Base-by-base conservation (phyloP, 2,329 filamentous ascomycete genomes). In the Chaetoscypha palmicola region DNA sequence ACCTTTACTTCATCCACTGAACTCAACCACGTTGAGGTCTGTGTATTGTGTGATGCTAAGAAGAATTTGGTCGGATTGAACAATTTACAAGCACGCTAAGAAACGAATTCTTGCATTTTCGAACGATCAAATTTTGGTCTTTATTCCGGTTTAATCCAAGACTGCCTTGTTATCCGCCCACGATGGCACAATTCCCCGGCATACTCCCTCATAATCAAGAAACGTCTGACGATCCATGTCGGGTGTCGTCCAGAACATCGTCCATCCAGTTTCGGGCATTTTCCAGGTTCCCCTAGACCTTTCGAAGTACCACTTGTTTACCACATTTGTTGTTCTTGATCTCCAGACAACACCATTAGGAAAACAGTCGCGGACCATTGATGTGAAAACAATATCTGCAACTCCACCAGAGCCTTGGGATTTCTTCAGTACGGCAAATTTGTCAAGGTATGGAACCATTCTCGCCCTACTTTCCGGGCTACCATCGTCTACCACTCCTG, bases 251-350 rank as follows among this genome's bases (percentile, higher is more conserved):
- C 92, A 98, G 60, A 98, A 98, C 89, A 97, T 96, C 3, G 89
- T 88, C 92, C 92, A 98, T 55, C 90, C 83, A 35, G 77, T 86
- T n/a, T 77, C 79, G 1, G 76, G 72, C 28, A 98, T 67, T 66
- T 94, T 92, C 74, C 82, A 85, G 2, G 82, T 90, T 0, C 92
- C 92, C 37, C 77, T 70, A 2, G 86, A 87, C 37, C 92, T 75
- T 66, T 98, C 92, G 66, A 97, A 96, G 64, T 98, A 98, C 92
- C 92, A 98, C 62, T 96, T 96, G 62, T 98, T 98, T 3, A 98
- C 92, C 0, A 90, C 91, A 60, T 98, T 47, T 22, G 45, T 44
- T 4, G 45, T 34, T 19, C 45, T 44, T 33, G 38, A 47, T 23
- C 59, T 74, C 92, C 92, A 98, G 59, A 90, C 94, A 1, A 97